phyloP scores from a whole-genome alignment of 495 filamentous ascomycete species.

The Amorphotheca resinae region DNA sequence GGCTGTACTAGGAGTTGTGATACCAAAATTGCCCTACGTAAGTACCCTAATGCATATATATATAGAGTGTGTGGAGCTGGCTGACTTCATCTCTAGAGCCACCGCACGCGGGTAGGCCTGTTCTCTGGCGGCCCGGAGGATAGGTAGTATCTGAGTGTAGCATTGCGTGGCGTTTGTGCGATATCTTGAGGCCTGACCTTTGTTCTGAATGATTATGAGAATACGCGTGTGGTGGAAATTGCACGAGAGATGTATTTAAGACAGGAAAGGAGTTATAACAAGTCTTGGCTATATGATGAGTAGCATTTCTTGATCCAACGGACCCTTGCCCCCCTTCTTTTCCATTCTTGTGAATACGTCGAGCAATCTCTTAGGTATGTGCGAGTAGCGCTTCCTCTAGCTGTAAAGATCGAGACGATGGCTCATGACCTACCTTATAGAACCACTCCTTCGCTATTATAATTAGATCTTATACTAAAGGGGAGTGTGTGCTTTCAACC shows the following conservation, averaged over 20 bases:
- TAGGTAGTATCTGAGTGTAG: constrained; percentile 18
- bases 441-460: too few species aligned
- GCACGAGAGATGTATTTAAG: constrained; percentile 15
- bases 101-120: constrained; percentile 57
- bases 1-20: constrained; percentile 80
- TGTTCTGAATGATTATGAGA: constrained; percentile 9
- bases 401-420: too few species aligned
- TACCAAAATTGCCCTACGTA: constrained; percentile 92
- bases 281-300: constrained; percentile 17
- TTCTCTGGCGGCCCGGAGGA: constrained; percentile 51
- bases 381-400: too few species aligned
- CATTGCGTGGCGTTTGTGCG: constrained; percentile 19
- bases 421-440: too few species aligned
- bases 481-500: too few species aligned
- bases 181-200: constrained; percentile 13
- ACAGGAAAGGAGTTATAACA: constrained; percentile 10
- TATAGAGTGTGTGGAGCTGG: not conserved
- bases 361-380: not conserved
- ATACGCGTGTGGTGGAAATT: constrained; percentile 9
- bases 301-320: constrained; percentile 4
- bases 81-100: constrained; percentile 37
- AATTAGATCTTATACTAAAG: too few species aligned
- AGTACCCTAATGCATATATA: constrained; percentile 25
- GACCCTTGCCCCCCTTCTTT: not conserved
- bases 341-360: not conserved